Evolutionary conservation across 78 protist genomes (phyloP).

Genomic region (Bodo saltans): DNA sequence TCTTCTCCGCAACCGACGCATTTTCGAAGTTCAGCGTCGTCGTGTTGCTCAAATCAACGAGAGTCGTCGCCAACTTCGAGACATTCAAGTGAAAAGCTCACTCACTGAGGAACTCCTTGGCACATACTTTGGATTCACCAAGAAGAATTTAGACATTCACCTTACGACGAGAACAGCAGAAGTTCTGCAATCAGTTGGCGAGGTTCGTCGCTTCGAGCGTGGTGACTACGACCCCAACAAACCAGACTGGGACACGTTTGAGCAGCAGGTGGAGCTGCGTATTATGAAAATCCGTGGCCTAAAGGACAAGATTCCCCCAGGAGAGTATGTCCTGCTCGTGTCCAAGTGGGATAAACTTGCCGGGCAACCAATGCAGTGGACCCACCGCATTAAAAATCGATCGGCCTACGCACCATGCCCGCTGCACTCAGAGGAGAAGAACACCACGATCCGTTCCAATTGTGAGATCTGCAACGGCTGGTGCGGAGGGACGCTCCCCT

Average conservation of each 20-base stretch:
- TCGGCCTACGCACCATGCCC: not conserved
- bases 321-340: slow-evolving; percentile 13
- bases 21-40: not conserved
- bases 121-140: not conserved
- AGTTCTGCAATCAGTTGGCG: not conserved
- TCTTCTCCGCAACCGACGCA: not conserved
- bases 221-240: not conserved
- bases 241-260: not conserved
- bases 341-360: slow-evolving; percentile 28
- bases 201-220: not conserved
- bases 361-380: slow-evolving; percentile 33
- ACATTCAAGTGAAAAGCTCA: not conserved
- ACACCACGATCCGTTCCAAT: no score
- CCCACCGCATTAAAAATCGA: not conserved
- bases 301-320: slow-evolving; percentile 20
- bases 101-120: not conserved
- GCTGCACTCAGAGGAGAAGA: not conserved
- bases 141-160: not conserved
- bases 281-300: slow-evolving; percentile 1
- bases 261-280: slow-evolving; percentile 35
- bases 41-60: not conserved
- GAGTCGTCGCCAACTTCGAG: not conserved
- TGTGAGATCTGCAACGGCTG: slow-evolving; percentile 29
- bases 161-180: not conserved
- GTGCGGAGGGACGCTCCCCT: slow-evolving; percentile 6